These are phyloP conservation scores for Boeremia lycopersici DNA, from an alignment of 2,329 filamentous ascomycete species.

Conservation along the genomic window DNA sequence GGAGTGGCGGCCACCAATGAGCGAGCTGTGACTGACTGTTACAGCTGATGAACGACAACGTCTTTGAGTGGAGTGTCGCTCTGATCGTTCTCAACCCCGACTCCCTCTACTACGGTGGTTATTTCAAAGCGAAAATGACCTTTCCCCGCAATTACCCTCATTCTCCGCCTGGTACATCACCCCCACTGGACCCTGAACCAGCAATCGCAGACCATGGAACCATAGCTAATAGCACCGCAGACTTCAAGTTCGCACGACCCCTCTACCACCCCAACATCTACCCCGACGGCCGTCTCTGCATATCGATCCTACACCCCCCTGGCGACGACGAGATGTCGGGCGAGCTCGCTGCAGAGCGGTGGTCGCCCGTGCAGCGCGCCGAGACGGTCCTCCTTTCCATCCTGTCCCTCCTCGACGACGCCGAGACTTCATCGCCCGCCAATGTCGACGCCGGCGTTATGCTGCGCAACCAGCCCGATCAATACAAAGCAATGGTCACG, in stretches of 20 bases:
- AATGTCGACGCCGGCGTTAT: constrained; percentile 92
- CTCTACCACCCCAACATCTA: constrained; percentile 96
- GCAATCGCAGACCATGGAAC: not conserved
- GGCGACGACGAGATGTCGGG: constrained; percentile 94
- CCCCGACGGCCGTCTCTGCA: constrained; percentile 86
- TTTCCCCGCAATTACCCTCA: constrained; percentile 92
- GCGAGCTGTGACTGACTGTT: constrained; percentile 31
- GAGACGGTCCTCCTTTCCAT: constrained; percentile 95
- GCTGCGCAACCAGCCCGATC: constrained; percentile 73
- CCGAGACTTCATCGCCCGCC: constrained; percentile 89
- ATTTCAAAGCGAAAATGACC: constrained; percentile 87
- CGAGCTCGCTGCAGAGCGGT: constrained; percentile 86
- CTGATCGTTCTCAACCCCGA: constrained; percentile 93
- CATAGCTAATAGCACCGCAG: constrained; percentile 48
- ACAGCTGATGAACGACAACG: constrained; percentile 77
- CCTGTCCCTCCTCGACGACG: constrained; percentile 88
- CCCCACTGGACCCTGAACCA: constrained; percentile 3
- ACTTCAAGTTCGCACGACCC: constrained; percentile 80
- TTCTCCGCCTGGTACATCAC: constrained; percentile 69
- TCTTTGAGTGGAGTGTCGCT: constrained; percentile 85
- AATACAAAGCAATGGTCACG: constrained; percentile 73
- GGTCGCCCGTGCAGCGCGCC: constrained; percentile 91
- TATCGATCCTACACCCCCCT: constrained; percentile 91
- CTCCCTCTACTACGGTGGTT: constrained; percentile 89
- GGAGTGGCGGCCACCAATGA: constrained; percentile 17